Conservation (phyloP, 306 rosid genomes). For the Pterocarpus macrocarpus region DNA sequence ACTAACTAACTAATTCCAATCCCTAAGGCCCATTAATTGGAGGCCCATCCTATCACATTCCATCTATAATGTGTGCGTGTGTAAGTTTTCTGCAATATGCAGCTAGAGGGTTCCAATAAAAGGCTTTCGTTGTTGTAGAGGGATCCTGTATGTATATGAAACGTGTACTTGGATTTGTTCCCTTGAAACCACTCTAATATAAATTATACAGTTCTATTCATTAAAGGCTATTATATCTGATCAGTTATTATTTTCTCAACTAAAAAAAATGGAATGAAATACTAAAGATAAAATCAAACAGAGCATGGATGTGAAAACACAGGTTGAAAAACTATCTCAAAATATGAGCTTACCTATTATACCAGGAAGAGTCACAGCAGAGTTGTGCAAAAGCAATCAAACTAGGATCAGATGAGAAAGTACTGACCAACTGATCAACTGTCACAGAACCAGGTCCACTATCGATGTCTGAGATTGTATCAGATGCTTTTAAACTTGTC, state of each 20-base stretch:
- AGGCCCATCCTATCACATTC: too few relatives aligned
- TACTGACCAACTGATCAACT: constrained; percentile 89
- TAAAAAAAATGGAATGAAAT: constrained; percentile 16
- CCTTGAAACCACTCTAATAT: not conserved
- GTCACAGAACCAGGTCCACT: constrained; percentile 77
- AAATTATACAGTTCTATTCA: constrained; percentile 4
- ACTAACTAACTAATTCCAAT: too few relatives aligned
- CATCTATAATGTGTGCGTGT: too few relatives aligned
- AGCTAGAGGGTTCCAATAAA: not conserved
- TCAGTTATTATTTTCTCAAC: constrained; percentile 14
- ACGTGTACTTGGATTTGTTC: constrained; percentile 22
- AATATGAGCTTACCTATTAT: constrained; percentile 65
- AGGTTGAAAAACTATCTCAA: constrained; percentile 11
- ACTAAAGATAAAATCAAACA: constrained; percentile 13
- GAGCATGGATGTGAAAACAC: constrained; percentile 37
- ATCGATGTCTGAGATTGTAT: constrained; percentile 45
- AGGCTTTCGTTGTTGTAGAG: not conserved
- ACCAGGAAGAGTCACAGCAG: constrained; percentile 92
- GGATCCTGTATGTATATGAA: constrained; percentile 6
- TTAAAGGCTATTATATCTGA: constrained; percentile 23
- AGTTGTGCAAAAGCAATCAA: constrained; percentile 96
- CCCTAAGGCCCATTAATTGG: too few relatives aligned
- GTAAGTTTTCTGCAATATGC: not conserved
- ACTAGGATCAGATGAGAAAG: constrained; percentile 99
- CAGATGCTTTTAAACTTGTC: constrained; percentile 67